Base-by-base conservation (phyloP, 1,284 basidiomycete genomes). In the Farysia itapuensis region DNA sequence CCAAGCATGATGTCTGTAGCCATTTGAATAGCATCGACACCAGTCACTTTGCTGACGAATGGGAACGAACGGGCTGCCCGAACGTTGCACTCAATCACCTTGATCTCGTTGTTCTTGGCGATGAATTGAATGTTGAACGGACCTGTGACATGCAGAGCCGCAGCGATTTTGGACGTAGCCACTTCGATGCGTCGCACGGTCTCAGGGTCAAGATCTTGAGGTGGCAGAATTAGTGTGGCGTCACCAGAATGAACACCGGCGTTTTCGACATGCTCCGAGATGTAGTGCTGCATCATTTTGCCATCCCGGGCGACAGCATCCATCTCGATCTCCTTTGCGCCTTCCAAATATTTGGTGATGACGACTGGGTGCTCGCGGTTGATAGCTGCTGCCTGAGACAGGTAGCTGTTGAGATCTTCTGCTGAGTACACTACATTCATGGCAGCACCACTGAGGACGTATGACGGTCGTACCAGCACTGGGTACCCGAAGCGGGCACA, bases 61-160 rank as follows among this genome's bases (percentile, higher is more conserved):
- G 95, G 94, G 86, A 96, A 97, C 1, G 94, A 97, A 51, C 95
- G 86, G 21, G 94, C 93, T 3, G 95, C 95, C 54, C 94, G 90
- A 29, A 98, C 82, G 79, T 98, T 98, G 80, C 94, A 98, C 79
- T 98, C 94, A 77, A 98, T 98, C 70, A 98, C 94, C 83, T 98
- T 96, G 83, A 97, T 97, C 79, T 97, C 94, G 81, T 97, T 97
- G 81, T 97, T 89, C 84, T 98, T 98, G 48, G 93, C 93, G 71
- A 98, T 96, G 81, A 98, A 96, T 81, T 98, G 95, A 77, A 98
- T 98, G 79, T 98, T 98, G 84, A 89, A 97, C 2, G 94, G 95
- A 20, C 94, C 95, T 4, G 94, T 97, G 41, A 98, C 92, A 77
- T 98, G 95, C 50, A 98, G 84, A n/a, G 67, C 46, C 19, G 93